Conservation (phyloP, 1,284 basidiomycete species). For the Trichosporon sp. region DNA sequence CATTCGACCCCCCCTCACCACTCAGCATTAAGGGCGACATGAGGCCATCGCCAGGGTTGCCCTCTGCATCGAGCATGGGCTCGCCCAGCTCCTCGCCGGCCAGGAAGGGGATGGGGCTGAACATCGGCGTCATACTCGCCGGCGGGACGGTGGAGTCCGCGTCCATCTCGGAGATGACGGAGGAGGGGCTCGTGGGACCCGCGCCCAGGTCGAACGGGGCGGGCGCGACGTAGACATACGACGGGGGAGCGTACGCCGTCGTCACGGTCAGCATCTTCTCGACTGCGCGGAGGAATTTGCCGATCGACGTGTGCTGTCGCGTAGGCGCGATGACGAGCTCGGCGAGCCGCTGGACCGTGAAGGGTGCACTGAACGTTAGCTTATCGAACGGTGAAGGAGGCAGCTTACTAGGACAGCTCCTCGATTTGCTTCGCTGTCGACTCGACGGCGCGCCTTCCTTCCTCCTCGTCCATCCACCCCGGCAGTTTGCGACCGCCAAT, state of each 20-base stretch:
- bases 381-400: neutral
- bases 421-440: constrained; percentile 69
- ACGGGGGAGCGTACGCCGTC: constrained; percentile 59
- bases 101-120: constrained; percentile 57
- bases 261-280: constrained; percentile 85
- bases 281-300: constrained; percentile 88
- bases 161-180: constrained; percentile 25
- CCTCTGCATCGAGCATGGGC: constrained; percentile 26
- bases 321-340: constrained; percentile 77
- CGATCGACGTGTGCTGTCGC: constrained; percentile 72
- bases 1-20: constrained; percentile 20
- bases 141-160: constrained; percentile 48
- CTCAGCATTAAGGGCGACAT: constrained; percentile 49
- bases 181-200: neutral
- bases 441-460: constrained; percentile 66
- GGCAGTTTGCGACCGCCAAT: constrained; percentile 62
- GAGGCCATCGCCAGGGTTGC: constrained; percentile 37
- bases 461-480: constrained; percentile 61
- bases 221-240: constrained; percentile 42
- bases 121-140: constrained; percentile 53
- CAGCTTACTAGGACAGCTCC: constrained; percentile 61
- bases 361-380: constrained; percentile 66
- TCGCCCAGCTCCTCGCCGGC: constrained; percentile 30
- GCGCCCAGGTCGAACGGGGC: constrained; percentile 7
- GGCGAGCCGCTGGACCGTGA: constrained; percentile 88